Percentiles rank a stretch among this genome's conserved stretches.
phyloP scores from a whole-genome alignment of 495 filamentous ascomycete genomes.

The Penicillium silybi region DNA sequence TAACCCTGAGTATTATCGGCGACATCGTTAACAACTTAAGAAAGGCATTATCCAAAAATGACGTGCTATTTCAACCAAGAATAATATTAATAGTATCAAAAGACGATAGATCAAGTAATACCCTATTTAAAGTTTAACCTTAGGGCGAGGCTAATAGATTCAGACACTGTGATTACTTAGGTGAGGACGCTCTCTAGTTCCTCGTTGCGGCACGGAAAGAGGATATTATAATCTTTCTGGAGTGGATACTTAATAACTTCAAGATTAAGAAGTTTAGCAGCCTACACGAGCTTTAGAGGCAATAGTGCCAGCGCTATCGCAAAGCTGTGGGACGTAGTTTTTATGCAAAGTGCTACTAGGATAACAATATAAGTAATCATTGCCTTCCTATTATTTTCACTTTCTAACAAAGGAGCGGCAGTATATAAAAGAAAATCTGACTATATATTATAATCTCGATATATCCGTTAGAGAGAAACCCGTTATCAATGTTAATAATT shows the following conservation, averaged over 20 bases:
- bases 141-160: not conserved
- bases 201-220: slow-evolving; percentile 1
- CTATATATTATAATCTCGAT: too few relatives aligned
- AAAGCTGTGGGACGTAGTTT: slow-evolving; percentile 6
- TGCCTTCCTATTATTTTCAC: too few relatives aligned
- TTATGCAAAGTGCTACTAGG: not conserved
- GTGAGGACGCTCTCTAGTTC: slow-evolving; percentile 3
- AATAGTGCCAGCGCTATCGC: slow-evolving; percentile 13
- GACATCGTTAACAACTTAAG: slow-evolving; percentile 6
- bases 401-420: too few relatives aligned
- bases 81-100: slow-evolving; percentile 8
- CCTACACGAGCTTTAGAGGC: slow-evolving; percentile 6
- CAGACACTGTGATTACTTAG: slow-evolving; percentile 2
- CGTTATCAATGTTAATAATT: too few relatives aligned
- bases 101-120: slow-evolving; percentile 5
- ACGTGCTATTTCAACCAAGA: slow-evolving; percentile 11
- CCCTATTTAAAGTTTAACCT: not conserved
- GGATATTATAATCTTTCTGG: slow-evolving; percentile 5
- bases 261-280: slow-evolving; percentile 10
- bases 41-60: slow-evolving; percentile 8
- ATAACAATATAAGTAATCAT: too few relatives aligned
- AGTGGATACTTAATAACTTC: slow-evolving; percentile 8
- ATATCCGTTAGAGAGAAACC: too few relatives aligned
- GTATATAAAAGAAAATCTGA: too few relatives aligned
- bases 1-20: slow-evolving; percentile 8